A percentile compares a stretch with the other conserved stretches of the same genome.
phyloP scores from a whole-genome alignment of 1,139 yeast species.

The Candida tetrigidarum region DNA sequence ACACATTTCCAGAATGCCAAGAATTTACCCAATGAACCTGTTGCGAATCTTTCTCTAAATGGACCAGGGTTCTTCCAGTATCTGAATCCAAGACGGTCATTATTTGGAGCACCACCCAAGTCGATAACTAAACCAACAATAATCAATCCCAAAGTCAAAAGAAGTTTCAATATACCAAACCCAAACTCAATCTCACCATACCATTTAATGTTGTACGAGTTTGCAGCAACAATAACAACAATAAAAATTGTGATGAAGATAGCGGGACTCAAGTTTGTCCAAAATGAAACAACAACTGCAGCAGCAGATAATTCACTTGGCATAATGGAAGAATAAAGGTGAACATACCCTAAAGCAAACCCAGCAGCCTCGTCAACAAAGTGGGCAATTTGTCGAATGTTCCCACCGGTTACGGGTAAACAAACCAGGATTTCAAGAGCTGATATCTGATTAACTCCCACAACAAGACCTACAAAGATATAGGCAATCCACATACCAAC shows the following conservation, averaged over 20 bases:
- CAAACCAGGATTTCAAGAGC: slow-evolving; percentile 32
- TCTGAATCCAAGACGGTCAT: slow-evolving; percentile 29
- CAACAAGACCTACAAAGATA: slow-evolving; percentile 23
- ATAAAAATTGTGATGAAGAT: slow-evolving; percentile 31
- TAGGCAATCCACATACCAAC: slow-evolving; percentile 24
- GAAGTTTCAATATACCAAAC: slow-evolving; percentile 32
- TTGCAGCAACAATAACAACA: slow-evolving; percentile 25
- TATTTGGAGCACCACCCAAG: slow-evolving; percentile 33
- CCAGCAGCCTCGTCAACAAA: slow-evolving; percentile 30
- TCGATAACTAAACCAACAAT: slow-evolving; percentile 29
- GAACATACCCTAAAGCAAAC: slow-evolving; percentile 28
- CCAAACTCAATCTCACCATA: slow-evolving; percentile 39
- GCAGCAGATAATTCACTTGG: slow-evolving; percentile 30
- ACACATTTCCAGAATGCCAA: slow-evolving; percentile 33
- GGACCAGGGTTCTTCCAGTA: slow-evolving; percentile 33
- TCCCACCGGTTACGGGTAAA: slow-evolving; percentile 32
- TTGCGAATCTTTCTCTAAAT: slow-evolving; percentile 22
- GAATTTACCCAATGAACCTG: slow-evolving; percentile 29
- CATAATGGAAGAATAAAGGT: slow-evolving; percentile 21
- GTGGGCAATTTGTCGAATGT: slow-evolving; percentile 30
- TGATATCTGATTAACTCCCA: slow-evolving; percentile 25
- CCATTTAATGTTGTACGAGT: slow-evolving; percentile 29
- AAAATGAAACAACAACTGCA: slow-evolving; percentile 28
- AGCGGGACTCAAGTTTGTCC: slow-evolving; percentile 26
- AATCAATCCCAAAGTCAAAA: slow-evolving; percentile 30